Evolutionary conservation across 805 yeast genomes (phyloP), one percentile per base, ranked within the genome.

Genomic region (Kazachstania africana): DNA sequence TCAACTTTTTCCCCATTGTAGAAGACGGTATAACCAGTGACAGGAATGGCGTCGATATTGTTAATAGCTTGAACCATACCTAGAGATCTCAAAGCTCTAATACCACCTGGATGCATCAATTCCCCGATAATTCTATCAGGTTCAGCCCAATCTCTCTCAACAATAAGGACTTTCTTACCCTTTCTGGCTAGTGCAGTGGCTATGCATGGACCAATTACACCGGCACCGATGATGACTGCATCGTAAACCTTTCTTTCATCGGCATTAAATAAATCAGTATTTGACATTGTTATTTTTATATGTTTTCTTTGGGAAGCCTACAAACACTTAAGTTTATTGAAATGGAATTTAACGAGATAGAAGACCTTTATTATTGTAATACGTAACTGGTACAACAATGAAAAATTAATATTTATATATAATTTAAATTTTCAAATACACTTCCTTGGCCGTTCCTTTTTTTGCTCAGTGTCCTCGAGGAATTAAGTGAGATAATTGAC

Each of bases 111-210:
- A 57, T 91, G 99, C 69, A 91, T 68, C 48, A 91, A 68, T 55
- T 91, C 99, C 25, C 99, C 99, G 20, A 91, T 97, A 35, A 91
- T 91, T 44, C 99, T 68, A 56, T 91, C 95, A 2, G 98, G 98
- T 54, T 74, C 79, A 14, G 72, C 56, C 83, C 95, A 82, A 50
- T 84, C 95, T 39, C 95, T 70, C 53, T 91, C 99, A 12, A 79
- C 63, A 10, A 66, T 56, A 9, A 75, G 53, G 6, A 91, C 96
- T 31, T 68, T 67, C 43, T 94, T 68, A 20, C 97, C 97, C 48
- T 82, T 93, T 45, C 88, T 69, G 1, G 95, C 97, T 34, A 91
- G 60, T 3, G 81, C 85, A 1, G 85, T 79, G 27, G 96, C 96
- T 13, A 88, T 66, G 34, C 88, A 77, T 2, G 98, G 95, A 1